phyloP scores from a whole-genome alignment of 306 rosid species.

The Citrullus amarus region DNA sequence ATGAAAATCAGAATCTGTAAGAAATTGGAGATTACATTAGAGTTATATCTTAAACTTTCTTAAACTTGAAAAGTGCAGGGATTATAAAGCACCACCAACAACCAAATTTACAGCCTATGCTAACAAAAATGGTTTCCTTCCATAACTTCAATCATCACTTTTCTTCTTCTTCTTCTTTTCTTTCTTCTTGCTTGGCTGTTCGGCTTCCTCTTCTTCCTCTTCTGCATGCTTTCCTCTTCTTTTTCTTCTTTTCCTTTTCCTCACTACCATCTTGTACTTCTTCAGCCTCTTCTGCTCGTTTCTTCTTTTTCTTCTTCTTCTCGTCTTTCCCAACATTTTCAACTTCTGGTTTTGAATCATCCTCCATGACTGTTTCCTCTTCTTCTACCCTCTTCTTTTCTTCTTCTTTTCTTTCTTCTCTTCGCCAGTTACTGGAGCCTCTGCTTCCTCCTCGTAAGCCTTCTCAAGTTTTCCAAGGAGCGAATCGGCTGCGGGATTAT shows the following conservation, averaged over 20 bases:
- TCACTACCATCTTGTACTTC: conserved; percentile 11
- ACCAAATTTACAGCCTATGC: conserved; percentile 21
- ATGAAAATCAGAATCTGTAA: background rate
- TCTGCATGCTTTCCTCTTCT: conserved; percentile 40
- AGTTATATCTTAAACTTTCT: background rate
- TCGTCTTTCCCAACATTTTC: conserved; percentile 27
- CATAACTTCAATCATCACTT: conserved; percentile 17
- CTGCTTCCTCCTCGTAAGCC: conserved; percentile 14
- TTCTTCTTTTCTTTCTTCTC: conserved; percentile 50
- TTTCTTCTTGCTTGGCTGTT: conserved; percentile 35
- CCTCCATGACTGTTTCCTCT: conserved; percentile 11
- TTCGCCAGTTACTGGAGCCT: conserved; percentile 14
- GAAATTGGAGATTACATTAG: conserved; percentile 6
- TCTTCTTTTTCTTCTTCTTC: conserved; percentile 51
- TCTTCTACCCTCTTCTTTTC: conserved; percentile 29
- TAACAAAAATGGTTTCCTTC: conserved; percentile 25
- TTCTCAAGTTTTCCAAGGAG: conserved; percentile 29
- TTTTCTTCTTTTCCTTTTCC: conserved; percentile 23
- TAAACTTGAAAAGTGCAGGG: conserved; percentile 11
- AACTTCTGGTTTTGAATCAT: conserved; percentile 7
- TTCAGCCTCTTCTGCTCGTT: conserved; percentile 25
- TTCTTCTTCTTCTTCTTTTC: conserved; percentile 49
- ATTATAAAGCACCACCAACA: background rate
- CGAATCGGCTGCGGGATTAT: conserved; percentile 76
- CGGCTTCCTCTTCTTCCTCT: conserved; percentile 36